A percentile compares a stretch with the other conserved stretches of the same genome.
Evolutionary conservation across 2,329 filamentous ascomycete species (phyloP).

Genomic region (Fusarium sp.): DNA sequence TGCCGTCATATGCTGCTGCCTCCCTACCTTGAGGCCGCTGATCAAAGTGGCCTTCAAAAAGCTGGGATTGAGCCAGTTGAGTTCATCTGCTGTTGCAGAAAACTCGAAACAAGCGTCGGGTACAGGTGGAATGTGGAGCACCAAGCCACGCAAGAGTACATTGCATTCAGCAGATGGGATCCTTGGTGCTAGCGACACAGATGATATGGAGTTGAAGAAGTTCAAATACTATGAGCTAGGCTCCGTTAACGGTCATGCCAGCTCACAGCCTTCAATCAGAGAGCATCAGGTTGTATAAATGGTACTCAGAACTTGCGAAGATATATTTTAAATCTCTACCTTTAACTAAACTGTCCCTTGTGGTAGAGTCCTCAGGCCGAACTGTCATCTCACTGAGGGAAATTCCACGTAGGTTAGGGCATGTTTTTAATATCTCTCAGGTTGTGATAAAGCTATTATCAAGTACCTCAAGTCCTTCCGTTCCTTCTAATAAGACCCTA

Average conservation of each 20-base stretch:
- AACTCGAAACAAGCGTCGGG: neutral
- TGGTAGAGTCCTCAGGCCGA: too few species aligned
- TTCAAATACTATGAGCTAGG: neutral
- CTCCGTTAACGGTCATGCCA: neutral
- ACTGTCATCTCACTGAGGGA: too few species aligned
- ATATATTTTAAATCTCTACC: too few species aligned
- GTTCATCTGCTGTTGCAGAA: neutral
- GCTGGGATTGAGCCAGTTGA: neutral
- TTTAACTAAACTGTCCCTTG: too few species aligned
- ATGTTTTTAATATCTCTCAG: too few species aligned
- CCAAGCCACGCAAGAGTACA: neutral
- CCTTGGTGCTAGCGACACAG: neutral
- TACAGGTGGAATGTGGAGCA: neutral
- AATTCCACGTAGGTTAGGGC: too few species aligned
- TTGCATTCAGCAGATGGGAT: neutral
- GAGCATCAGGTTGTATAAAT: neutral
- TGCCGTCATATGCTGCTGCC: conserved; percentile 12
- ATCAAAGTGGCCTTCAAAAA: conserved; percentile 6
- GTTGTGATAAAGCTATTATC: too few species aligned
- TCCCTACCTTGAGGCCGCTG: neutral
- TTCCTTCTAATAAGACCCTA: too few species aligned
- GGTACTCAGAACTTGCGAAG: too few species aligned
- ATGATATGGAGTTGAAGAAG: conserved; percentile 4
- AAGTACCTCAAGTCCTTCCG: too few species aligned
- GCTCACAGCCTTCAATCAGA: neutral